Evolutionary conservation across 1,284 basidiomycete species (phyloP), one percentile per base, ranked within the genome.

Genomic region (Neonothopanus nambi): DNA sequence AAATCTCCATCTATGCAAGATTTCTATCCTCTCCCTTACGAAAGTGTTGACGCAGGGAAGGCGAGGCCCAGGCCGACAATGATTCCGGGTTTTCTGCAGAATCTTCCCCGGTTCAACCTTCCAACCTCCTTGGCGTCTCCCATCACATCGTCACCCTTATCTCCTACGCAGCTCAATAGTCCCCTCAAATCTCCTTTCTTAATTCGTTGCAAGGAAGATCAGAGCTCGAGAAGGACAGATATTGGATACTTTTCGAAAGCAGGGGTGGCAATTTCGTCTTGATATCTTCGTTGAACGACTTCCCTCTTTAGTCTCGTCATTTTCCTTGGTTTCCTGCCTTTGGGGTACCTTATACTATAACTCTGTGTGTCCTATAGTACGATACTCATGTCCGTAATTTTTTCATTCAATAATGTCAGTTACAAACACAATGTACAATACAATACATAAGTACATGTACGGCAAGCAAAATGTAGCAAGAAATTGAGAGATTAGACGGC

Each of bases 181-280:
- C 48, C 39, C 5, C 38, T 39, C 28, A 49, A 33, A 26, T 49
- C 48, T 41, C 48, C 48, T 18, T 49, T 49, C 38, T 24, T 49
- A 24, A 41, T 49, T 28, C 20, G 48, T 15, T 30, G 21, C 18
- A 49, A 33, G n/a, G 26, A 42, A 17, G 37, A 49, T 30, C n/a
- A 24, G n/a, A 17, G 17, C 13, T 39, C 26, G 26, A 28, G n/a
- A n/a, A n/a, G 26, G 26, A 5, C 26, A 28, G 26, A 28, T 28
- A 5, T 5, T 11, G 11, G 26, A 28, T 11, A 28, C 5, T 28
- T 28, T 28, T 28, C 26, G 26, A 28, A 28, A 28, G 26, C 26
- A 28, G 26, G 11, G 5, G 5, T 11, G 26, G 26, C 5, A 11
- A 28, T 28, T 28, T 28, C 26, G 26, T 28, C 26, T 11, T 28